These are phyloP conservation scores for Diplocarpon rosae DNA, from an alignment of 2,329 filamentous ascomycete species.

Conservation along the genomic window DNA sequence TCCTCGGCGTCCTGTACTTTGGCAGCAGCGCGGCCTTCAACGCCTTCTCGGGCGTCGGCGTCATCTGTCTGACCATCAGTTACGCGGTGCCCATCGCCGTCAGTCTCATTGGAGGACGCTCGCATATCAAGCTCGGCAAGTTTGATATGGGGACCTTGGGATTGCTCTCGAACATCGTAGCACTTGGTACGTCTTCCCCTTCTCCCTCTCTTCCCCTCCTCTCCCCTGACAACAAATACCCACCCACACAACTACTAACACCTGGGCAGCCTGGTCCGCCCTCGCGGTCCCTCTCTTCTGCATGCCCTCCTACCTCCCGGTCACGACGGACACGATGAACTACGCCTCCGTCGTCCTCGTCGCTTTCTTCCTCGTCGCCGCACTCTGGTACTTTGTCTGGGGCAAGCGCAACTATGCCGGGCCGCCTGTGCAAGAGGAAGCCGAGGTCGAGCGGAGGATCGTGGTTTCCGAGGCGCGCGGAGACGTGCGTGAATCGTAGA, in stretches of 20 bases:
- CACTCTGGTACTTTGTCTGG: constrained; percentile 59
- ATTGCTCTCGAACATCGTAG: constrained; percentile 43
- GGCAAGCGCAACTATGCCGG: constrained; percentile 54
- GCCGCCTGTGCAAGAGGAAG: constrained; percentile 29
- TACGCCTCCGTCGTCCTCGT: constrained; percentile 54
- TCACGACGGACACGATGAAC: constrained; percentile 51
- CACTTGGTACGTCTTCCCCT: not conserved
- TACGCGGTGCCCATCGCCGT: constrained; percentile 58
- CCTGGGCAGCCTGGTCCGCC: constrained; percentile 52
- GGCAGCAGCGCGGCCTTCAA: constrained; percentile 60
- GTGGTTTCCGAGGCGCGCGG: no score
- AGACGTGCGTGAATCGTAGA: no score
- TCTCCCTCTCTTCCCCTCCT: not conserved
- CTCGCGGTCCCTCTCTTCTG: constrained; percentile 65
- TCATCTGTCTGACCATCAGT: constrained; percentile 57
- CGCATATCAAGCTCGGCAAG: constrained; percentile 36
- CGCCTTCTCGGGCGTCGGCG: constrained; percentile 59
- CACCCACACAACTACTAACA: no score
- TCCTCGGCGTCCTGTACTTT: constrained; percentile 58
- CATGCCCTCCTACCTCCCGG: constrained; percentile 55
- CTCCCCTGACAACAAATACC: not conserved
- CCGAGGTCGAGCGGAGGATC: not conserved
- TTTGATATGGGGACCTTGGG: constrained; percentile 55
- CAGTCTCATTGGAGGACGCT: constrained; percentile 48
- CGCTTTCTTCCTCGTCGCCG: constrained; percentile 47